These are phyloP conservation scores for Oidium heveae DNA, from an alignment of 2,329 filamentous ascomycete genomes.

Conservation along the genomic window DNA sequence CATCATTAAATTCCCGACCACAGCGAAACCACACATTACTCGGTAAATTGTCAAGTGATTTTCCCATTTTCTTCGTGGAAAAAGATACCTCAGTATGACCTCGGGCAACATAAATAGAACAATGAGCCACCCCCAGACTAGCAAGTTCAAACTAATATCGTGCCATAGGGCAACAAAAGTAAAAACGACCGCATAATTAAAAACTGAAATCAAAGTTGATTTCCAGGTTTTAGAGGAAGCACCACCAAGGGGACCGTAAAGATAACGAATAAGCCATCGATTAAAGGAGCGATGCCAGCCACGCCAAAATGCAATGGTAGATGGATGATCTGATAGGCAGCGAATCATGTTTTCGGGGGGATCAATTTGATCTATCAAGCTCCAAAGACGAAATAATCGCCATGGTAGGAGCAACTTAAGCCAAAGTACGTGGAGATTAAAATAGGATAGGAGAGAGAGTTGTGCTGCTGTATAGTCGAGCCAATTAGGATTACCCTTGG, in stretches of 20 bases:
- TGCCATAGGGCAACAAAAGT: slow-evolving; percentile 97
- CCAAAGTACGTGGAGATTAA: slow-evolving; percentile 96
- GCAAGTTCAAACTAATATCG: slow-evolving; percentile 70
- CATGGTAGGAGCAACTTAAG: slow-evolving; percentile 87
- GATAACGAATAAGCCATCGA: slow-evolving; percentile 78
- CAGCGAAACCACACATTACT: slow-evolving; percentile 55
- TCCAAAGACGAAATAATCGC: slow-evolving; percentile 97
- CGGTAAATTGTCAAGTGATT: slow-evolving; percentile 46
- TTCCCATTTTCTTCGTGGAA: slow-evolving; percentile 47
- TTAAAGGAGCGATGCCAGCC: slow-evolving; percentile 92
- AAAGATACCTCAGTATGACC: slow-evolving; percentile 42
- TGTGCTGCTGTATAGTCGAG: slow-evolving; percentile 62
- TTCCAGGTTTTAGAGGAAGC: slow-evolving; percentile 22
- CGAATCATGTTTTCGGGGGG: slow-evolving; percentile 96
- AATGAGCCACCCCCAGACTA: slow-evolving; percentile 94
- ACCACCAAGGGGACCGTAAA: slow-evolving; percentile 80
- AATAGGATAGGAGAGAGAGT: slow-evolving; percentile 72
- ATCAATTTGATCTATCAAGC: slow-evolving; percentile 70
- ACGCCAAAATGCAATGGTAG: slow-evolving; percentile 77
- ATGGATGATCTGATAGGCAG: slow-evolving; percentile 89
- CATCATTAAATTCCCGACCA: slow-evolving; percentile 66
- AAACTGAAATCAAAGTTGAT: slow-evolving; percentile 29
- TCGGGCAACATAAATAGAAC: slow-evolving; percentile 87
- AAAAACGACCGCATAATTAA: slow-evolving; percentile 67
- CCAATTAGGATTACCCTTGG: slow-evolving; percentile 60